Evolutionary conservation across 1,139 yeast genomes (phyloP).

Genomic region (Candida albicans): DNA sequence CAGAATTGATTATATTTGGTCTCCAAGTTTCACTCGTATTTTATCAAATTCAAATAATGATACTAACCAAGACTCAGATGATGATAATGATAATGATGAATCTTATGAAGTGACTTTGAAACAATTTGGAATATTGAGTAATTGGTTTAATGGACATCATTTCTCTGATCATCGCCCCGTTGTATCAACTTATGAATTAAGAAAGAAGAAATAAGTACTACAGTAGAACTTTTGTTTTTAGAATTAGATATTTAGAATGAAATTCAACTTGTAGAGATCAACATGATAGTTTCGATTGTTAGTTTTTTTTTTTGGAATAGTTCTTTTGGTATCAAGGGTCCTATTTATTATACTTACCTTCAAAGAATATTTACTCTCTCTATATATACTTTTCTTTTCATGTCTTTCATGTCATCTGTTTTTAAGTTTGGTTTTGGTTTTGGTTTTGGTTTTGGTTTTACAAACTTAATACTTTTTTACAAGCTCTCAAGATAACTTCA

Average conservation of each 20-base stretch:
- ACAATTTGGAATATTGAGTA: conserved; percentile 45
- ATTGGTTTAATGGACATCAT: conserved; percentile 36
- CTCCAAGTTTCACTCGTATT: conserved; percentile 24
- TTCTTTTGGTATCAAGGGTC: too few relatives aligned
- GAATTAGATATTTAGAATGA: too few relatives aligned
- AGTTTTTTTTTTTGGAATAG: too few relatives aligned
- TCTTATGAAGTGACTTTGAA: conserved; percentile 17
- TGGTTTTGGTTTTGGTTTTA: conserved; percentile 19
- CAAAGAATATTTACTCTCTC: neutral
- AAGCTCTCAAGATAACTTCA: conserved; percentile 86
- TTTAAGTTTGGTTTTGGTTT: neutral
- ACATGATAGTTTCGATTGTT: too few relatives aligned
- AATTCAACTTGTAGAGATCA: too few relatives aligned
- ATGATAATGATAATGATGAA: conserved; percentile 12
- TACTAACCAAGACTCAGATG: neutral
- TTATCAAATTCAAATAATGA: neutral
- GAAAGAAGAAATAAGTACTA: neutral
- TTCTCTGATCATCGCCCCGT: conserved; percentile 26
- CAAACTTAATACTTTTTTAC: conserved; percentile 83
- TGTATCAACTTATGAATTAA: conserved; percentile 18
- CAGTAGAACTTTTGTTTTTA: neutral
- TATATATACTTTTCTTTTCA: neutral
- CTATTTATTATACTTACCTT: too few relatives aligned
- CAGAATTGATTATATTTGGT: conserved; percentile 52
- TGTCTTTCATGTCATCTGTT: neutral